Conservation (phyloP, 306 rosid species). For the Cucurbita ficifolia region DNA sequence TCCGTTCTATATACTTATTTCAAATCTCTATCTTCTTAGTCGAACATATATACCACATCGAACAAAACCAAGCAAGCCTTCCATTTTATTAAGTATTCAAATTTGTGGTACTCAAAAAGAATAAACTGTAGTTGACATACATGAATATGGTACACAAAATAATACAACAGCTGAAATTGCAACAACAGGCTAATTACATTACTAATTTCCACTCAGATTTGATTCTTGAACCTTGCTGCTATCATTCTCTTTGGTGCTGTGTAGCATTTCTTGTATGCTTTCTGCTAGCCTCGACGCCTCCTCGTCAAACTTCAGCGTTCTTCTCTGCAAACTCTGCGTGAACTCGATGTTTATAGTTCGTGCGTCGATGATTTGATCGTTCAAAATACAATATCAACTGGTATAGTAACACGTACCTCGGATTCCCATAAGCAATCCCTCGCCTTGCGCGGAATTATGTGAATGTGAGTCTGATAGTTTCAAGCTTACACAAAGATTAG, state of each 20-base stretch:
- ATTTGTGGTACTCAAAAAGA: not conserved
- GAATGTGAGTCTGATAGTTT: constrained; percentile 78
- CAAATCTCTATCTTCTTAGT: too few relatives aligned
- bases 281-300: constrained; percentile 55
- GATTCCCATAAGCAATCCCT: constrained; percentile 79
- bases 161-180: not conserved
- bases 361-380: not conserved
- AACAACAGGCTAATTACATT: constrained; percentile 14
- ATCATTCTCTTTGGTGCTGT: constrained; percentile 14
- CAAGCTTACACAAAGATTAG: constrained; percentile 14
- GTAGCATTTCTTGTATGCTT: constrained; percentile 47
- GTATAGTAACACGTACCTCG: constrained; percentile 39
- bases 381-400: not conserved
- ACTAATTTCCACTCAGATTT: constrained; percentile 36
- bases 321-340: constrained; percentile 56
- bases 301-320: constrained; percentile 41
- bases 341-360: not conserved
- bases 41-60: not conserved
- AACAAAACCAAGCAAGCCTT: not conserved
- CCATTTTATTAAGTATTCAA: not conserved
- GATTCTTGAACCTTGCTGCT: constrained; percentile 29
- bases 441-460: constrained; percentile 82
- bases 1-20: too few relatives aligned
- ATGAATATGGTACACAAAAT: constrained; percentile 8
- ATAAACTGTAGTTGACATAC: not conserved